Percentiles rank a stretch among this genome's conserved stretches.
Conservation (phyloP, 352 stramenopile species). For the Peronospora belbahrii region DNA sequence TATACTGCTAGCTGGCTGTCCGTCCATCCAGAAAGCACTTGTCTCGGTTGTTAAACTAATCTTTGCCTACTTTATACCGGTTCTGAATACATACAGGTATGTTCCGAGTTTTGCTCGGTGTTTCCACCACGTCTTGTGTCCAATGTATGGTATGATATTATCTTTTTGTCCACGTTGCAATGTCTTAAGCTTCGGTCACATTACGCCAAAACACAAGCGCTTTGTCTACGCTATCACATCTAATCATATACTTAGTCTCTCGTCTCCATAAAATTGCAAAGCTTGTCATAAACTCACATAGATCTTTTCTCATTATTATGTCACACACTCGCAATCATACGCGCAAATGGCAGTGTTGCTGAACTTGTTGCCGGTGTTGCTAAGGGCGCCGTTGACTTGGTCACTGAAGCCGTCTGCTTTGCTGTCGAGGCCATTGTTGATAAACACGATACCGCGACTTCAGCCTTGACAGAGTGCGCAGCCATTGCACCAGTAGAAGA, state of each 20-base stretch:
- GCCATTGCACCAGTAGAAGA: conserved; percentile 17
- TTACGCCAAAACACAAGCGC: conserved; percentile 20
- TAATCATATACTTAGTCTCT: conserved; percentile 31
- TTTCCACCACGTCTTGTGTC: too few species aligned
- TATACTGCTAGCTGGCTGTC: too few species aligned
- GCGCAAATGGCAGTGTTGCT: conserved; percentile 22
- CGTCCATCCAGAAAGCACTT: too few species aligned
- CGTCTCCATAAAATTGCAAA: conserved; percentile 20
- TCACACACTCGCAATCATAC: conserved; percentile 40
- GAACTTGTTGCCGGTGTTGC: conserved; percentile 10
- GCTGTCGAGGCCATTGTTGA: conserved; percentile 7
- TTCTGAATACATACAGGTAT: too few species aligned
- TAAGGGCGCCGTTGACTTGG: conserved; percentile 9
- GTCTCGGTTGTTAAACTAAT: too few species aligned
- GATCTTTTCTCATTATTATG: neutral
- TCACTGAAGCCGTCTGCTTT: conserved; percentile 11
- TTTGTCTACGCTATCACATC: conserved; percentile 44
- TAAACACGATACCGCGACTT: conserved; percentile 10
- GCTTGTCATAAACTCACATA: conserved; percentile 18
- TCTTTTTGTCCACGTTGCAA: conserved; percentile 15
- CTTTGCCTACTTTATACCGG: too few species aligned
- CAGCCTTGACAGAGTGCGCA: conserved; percentile 6
- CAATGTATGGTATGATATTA: conserved; percentile 23
- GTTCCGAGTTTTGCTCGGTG: too few species aligned
- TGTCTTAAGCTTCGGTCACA: conserved; percentile 16